Evolutionary conservation across 768 basidiomycete genomes (phyloP), one percentile per base, ranked within the genome.

Genomic region (Harrya chromipes): DNA sequence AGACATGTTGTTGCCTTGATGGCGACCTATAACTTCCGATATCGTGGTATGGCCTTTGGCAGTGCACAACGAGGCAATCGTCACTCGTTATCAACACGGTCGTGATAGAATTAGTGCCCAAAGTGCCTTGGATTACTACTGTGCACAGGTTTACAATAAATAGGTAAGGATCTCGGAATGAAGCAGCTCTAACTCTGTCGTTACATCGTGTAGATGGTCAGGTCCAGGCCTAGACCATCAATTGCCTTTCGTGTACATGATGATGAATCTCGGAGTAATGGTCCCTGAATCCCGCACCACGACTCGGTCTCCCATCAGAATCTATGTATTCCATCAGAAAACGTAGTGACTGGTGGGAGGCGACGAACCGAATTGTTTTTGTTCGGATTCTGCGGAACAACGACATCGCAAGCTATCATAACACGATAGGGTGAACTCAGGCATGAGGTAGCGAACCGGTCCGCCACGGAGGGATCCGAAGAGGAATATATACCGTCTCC

Each of bases 401-500:
- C 61, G 6, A 73, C 74, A 61, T 83, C 79, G 54, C 83, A 84
- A 14, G 78, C 81, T 55, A 85, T 73, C 72, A 79, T 78, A 23
- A 84, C 80, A 9, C 84, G 77, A 68, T 81, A 85, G 6, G 84
- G 84, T 5, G 84, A 84, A 38, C 76, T 75, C 38, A 79, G 76
- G 61, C 83, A 84, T 35, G 84, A 85, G 6, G 83, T 85, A n/a
- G 84, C 78, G 61, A 74, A 75, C 8, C 58, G 65, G 63, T 86
- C 82, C 17, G 84, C 83, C 16, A 72, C 64, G 42, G 74, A 76
- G 16, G 84, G 77, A 63, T 83, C 82, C 35, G 71, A 72, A 61
- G 80, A 83, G 17, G 82, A 80, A 58, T 86, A 85, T 40, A 85
- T 69, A 19, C 84, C 84, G 44, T 79, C 72, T 23, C 84, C 84